A percentile compares a stretch with the other conserved stretches of the same genome.
phyloP scores from a whole-genome alignment of 2,329 filamentous ascomycete genomes.

The Nemania sp. region DNA sequence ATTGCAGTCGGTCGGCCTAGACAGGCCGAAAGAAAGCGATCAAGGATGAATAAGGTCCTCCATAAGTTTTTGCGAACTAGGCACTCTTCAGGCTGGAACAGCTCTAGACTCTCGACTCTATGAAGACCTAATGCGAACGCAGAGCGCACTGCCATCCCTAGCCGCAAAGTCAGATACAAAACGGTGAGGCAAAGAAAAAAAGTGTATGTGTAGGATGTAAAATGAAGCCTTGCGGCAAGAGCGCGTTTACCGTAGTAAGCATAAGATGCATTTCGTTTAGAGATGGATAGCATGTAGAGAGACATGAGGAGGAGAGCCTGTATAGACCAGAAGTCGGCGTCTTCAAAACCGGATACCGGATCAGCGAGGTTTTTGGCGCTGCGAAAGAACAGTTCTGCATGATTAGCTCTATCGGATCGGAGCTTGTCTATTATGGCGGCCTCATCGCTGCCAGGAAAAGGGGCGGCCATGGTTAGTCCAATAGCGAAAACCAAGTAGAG shows the following conservation, averaged over 20 bases:
- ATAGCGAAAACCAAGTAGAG: slow-evolving; percentile 66
- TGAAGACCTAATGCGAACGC: slow-evolving; percentile 66
- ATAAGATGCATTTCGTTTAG: slow-evolving; percentile 66
- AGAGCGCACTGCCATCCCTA: slow-evolving; percentile 66
- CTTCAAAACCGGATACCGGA: slow-evolving; percentile 55
- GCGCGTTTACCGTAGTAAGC: slow-evolving; percentile 59
- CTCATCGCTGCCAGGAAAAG: slow-evolving; percentile 52
- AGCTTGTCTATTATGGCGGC: slow-evolving; percentile 55
- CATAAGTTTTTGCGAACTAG: slow-evolving; percentile 60
- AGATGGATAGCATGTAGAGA: slow-evolving; percentile 64
- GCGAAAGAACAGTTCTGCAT: slow-evolving; percentile 65
- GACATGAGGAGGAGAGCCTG: slow-evolving; percentile 67
- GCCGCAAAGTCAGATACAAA: slow-evolving; percentile 4
- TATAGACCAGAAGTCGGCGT: slow-evolving; percentile 66
- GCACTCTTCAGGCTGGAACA: slow-evolving; percentile 53
- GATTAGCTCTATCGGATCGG: slow-evolving; percentile 50
- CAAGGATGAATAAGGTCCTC: slow-evolving; percentile 66
- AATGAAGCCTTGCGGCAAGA: neutral
- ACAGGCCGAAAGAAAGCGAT: slow-evolving; percentile 64
- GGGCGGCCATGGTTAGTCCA: slow-evolving; percentile 61
- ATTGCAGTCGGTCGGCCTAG: slow-evolving; percentile 66
- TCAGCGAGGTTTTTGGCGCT: slow-evolving; percentile 58
- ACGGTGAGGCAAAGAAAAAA: neutral
- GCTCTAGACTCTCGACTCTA: slow-evolving; percentile 59
- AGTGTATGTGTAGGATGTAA: neutral